These are phyloP conservation scores for Agaricus blazei DNA, from an alignment of 768 basidiomycete species.

Conservation along the genomic window DNA sequence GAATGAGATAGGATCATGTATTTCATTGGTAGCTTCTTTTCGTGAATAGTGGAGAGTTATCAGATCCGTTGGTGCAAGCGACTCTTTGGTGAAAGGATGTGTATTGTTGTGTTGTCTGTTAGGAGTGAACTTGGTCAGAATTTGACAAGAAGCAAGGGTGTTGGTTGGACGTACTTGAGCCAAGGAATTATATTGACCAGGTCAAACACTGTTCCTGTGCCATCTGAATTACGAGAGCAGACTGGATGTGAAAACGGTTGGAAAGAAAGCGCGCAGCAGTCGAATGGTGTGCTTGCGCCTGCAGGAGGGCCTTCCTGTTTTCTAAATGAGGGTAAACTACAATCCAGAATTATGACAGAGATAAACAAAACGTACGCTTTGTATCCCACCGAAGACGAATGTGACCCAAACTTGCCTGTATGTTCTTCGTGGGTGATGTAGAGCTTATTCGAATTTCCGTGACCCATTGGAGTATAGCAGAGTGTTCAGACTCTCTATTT, in stretches of 20 bases:
- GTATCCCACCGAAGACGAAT: conserved; percentile 73
- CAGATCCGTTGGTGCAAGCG: conserved; percentile 66
- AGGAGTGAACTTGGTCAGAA: conserved; percentile 11
- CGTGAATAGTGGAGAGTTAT: conserved; percentile 79
- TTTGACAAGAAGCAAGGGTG: not conserved
- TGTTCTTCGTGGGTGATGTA: conserved; percentile 91
- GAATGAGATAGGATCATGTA: conserved; percentile 96
- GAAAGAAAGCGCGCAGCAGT: conserved; percentile 88
- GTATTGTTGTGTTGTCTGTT: conserved; percentile 76
- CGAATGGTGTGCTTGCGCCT: conserved; percentile 70
- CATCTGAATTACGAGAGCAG: conserved; percentile 76
- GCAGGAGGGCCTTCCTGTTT: conserved; percentile 67
- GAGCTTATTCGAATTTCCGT: conserved; percentile 82
- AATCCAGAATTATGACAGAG: conserved; percentile 2
- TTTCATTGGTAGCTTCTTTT: conserved; percentile 77
- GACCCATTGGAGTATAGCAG: conserved; percentile 51
- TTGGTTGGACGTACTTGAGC: conserved; percentile 62
- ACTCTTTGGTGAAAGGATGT: conserved; percentile 71
- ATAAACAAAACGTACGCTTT: conserved; percentile 45
- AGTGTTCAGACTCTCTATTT: not conserved
- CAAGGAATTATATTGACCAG: conserved; percentile 91
- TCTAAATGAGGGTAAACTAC: conserved; percentile 26
- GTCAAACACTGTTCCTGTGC: conserved; percentile 81
- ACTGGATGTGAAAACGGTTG: conserved; percentile 90
- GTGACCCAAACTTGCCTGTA: conserved; percentile 72